Evolutionary conservation across 371 early-diverging fungal genomes (phyloP), one percentile per base, ranked within the genome.

Genomic region (Mucor sp.): DNA sequence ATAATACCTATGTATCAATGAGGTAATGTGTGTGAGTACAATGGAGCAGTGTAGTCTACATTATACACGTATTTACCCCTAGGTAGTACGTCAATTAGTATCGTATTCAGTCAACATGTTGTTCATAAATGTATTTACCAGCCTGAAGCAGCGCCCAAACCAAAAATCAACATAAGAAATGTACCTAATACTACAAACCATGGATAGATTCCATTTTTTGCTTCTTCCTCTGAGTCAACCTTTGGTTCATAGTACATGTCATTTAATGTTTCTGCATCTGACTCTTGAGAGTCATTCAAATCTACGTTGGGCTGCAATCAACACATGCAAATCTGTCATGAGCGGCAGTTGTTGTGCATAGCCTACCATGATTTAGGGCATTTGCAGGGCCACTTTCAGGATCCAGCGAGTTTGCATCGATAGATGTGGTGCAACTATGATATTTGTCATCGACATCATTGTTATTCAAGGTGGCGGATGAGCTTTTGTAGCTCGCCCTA

Each of bases 151-250:
- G 67, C 62, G 1, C 90, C 91, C 43, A 88, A 79, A 6, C 83
- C 79, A 39, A 81, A 78, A 55, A 87, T 74, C 27, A 85, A 78
- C 43, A 85, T 82, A 19, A 90, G 56, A 68, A 86, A 90, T 4
- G 83, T 81, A 0, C 86, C 75, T 0, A 76, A 56, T 1, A 88
- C 87, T 7, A 89, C 81, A 0, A 84, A 21, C 90, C 90, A 91
- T 15, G 85, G 90, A 39, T 85, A 27, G 19, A 65, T 32, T n/a
- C 64, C 32, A 27, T 39, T 32, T n/a, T 56, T 25, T 41, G 41
- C 43, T 43, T 9, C 12, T 8, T 1, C 7, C 11, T 50, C 23
- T 12, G 21, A 12, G 3, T 50, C 50, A 23, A 12, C 12, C 50
- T 50, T 50, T 14, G 41, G 37, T 6, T 32, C 37, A 58, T 23